Conservation (phyloP, 768 basidiomycete genomes). For the Auriscalpium vulgare region DNA sequence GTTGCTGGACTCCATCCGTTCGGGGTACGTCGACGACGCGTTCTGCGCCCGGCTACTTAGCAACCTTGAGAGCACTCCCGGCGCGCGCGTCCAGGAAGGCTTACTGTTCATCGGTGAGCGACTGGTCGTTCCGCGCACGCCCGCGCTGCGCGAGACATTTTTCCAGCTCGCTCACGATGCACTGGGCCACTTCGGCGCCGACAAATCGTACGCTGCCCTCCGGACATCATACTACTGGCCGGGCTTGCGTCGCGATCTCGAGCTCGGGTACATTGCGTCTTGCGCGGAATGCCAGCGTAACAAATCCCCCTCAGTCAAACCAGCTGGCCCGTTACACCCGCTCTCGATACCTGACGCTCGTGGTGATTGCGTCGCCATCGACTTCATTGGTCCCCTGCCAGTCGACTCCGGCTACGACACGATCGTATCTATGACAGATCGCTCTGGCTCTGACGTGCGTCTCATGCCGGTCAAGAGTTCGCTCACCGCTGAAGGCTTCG, state of each 20-base stretch:
- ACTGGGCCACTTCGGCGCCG: slow-evolving; percentile 10
- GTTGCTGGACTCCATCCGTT: not conserved
- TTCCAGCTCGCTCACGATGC: slow-evolving; percentile 3
- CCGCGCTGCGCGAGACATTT: slow-evolving; percentile 5
- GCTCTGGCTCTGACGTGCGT: slow-evolving; percentile 10
- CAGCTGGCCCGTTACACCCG: slow-evolving; percentile 18
- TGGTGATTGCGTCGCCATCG: slow-evolving; percentile 18
- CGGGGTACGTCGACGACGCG: slow-evolving; percentile 9
- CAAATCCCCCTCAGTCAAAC: not conserved
- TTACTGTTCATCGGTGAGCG: slow-evolving; percentile 15
- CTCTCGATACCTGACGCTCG: slow-evolving; percentile 16
- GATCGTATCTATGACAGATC: slow-evolving; percentile 20
- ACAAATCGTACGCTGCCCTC: slow-evolving; percentile 6
- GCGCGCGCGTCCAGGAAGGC: not conserved
- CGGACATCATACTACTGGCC: slow-evolving; percentile 5
- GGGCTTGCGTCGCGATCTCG: slow-evolving; percentile 24
- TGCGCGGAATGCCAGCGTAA: slow-evolving; percentile 17
- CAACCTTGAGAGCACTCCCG: not conserved
- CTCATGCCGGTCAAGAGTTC: slow-evolving; percentile 3
- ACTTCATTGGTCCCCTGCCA: slow-evolving; percentile 26
- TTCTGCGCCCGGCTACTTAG: slow-evolving; percentile 2
- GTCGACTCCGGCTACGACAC: slow-evolving; percentile 18
- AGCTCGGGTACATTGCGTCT: slow-evolving; percentile 20
- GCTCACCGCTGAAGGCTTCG: slow-evolving; percentile 12
- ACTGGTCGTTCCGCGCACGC: slow-evolving; percentile 16